A percentile compares a stretch with the other conserved stretches of the same genome.
phyloP scores from a whole-genome alignment of 2,329 filamentous ascomycete genomes.

The Neophaeococcomyces mojaviensis region DNA sequence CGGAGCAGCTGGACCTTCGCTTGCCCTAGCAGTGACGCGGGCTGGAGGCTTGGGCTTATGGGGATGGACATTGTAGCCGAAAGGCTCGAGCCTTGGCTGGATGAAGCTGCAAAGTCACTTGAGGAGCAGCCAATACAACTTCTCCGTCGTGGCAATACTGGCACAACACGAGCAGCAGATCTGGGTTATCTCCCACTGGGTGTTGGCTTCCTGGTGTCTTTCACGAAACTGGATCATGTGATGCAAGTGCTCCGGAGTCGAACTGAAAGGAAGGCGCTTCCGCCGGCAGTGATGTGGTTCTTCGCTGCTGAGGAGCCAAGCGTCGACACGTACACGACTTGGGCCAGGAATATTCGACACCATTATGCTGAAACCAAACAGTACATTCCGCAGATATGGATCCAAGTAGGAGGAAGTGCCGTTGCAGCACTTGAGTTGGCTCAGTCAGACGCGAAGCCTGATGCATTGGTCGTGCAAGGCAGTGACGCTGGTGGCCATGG shows the following conservation, averaged over 20 bases:
- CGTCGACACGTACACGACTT: slow-evolving; percentile 25
- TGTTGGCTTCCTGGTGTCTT: slow-evolving; percentile 35
- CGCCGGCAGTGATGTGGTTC: slow-evolving; percentile 38
- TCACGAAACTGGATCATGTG: slow-evolving; percentile 25
- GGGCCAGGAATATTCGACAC: slow-evolving; percentile 21
- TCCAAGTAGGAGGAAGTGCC: slow-evolving; percentile 46
- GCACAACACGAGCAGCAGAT: not conserved
- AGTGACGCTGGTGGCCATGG: slow-evolving; percentile 50
- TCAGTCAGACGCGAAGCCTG: slow-evolving; percentile 46
- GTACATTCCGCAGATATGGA: slow-evolving; percentile 43
- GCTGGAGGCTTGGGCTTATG: slow-evolving; percentile 50
- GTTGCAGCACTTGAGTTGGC: slow-evolving; percentile 40
- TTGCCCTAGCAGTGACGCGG: slow-evolving; percentile 54
- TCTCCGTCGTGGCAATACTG: slow-evolving; percentile 3
- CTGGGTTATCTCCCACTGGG: slow-evolving; percentile 29
- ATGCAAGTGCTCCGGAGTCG: slow-evolving; percentile 27
- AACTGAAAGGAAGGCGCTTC: slow-evolving; percentile 25
- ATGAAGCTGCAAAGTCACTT: slow-evolving; percentile 23
- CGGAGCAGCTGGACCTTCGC: slow-evolving; percentile 47
- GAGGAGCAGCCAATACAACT: slow-evolving; percentile 22
- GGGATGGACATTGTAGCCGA: slow-evolving; percentile 38
- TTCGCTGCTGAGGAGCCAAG: slow-evolving; percentile 34
- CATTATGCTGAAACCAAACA: slow-evolving; percentile 45
- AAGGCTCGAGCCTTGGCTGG: slow-evolving; percentile 23
- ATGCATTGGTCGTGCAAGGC: slow-evolving; percentile 48